These are phyloP conservation scores for Capronia coronata DNA, from an alignment of 2,329 filamentous ascomycete species.

Conservation along the genomic window DNA sequence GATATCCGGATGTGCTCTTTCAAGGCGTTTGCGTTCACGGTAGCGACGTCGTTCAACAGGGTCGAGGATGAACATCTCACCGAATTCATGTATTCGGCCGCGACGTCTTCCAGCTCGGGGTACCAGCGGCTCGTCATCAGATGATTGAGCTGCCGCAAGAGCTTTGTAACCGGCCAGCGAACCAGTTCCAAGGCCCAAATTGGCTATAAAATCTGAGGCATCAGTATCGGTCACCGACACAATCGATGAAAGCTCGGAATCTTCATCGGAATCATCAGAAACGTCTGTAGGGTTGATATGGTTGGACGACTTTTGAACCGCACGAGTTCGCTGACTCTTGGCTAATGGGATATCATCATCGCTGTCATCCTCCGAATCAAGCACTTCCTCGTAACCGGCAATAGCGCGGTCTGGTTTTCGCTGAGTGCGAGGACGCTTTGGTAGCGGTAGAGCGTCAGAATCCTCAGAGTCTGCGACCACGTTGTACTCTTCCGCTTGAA, in stretches of 20 bases:
- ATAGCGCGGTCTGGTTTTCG: background rate
- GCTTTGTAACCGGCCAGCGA: constrained; percentile 6
- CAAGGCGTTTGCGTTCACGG: constrained; percentile 61
- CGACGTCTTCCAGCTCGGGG: background rate
- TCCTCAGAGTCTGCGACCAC: constrained; percentile 18
- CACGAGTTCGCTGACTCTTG: constrained; percentile 5
- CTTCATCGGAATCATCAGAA: constrained; percentile 3
- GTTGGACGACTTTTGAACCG: background rate
- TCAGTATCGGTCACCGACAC: constrained; percentile 12
- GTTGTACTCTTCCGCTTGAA: constrained; percentile 53
- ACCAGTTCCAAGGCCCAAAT: background rate
- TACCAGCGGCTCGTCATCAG: background rate
- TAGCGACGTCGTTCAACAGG: constrained; percentile 28
- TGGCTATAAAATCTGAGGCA: constrained; percentile 9
- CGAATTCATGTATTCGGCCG: background rate
- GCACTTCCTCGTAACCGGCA: background rate
- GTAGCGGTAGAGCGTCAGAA: constrained; percentile 12
- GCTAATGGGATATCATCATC: constrained; percentile 21
- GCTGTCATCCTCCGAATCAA: constrained; percentile 8
- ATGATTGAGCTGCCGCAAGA: background rate
- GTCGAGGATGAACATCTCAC: background rate
- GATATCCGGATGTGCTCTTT: constrained; percentile 69
- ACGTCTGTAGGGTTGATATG: background rate
- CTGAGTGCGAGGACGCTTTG: constrained; percentile 12
- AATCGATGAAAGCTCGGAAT: constrained; percentile 14